phyloP scores from a whole-genome alignment of 352 stramenopile genomes.

The Thalassiosira hispida region DNA sequence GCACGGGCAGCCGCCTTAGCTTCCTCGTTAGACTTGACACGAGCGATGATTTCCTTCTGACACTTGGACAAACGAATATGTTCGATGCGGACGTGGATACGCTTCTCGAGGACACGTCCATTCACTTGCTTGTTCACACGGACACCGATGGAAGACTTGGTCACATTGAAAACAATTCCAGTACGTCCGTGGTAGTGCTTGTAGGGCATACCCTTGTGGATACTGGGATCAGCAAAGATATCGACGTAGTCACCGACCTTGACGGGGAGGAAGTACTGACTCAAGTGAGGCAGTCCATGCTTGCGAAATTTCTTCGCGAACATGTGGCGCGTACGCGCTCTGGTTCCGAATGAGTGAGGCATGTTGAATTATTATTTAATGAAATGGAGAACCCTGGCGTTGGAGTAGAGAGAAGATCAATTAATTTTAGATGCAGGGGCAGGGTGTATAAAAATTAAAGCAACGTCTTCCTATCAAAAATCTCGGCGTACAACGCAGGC shows the following conservation, averaged over 20 bases:
- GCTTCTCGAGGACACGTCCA: conserved; percentile 99
- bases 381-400: neutral
- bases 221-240: conserved; percentile 98
- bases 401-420: neutral
- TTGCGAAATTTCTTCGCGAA: conserved; percentile 98
- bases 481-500: no score
- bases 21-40: conserved; percentile 98
- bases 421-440: no score
- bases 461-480: no score
- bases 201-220: conserved; percentile 99
- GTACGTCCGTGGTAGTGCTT: conserved; percentile 99
- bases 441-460: no score
- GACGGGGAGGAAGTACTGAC: conserved; percentile 97
- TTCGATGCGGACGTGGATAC: conserved; percentile 99
- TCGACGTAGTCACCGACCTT: conserved; percentile 99
- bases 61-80: conserved; percentile 99
- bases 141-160: conserved; percentile 97
- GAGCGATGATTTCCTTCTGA: conserved; percentile 96
- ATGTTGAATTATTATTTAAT: conserved; percentile 85
- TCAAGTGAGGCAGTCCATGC: conserved; percentile 94
- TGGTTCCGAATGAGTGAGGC: conserved; percentile 99
- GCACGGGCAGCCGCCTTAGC: conserved; percentile 96
- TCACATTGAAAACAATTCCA: conserved; percentile 99
- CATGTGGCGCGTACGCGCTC: conserved; percentile 99
- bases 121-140: conserved; percentile 99